Conservation (phyloP, 2,329 filamentous ascomycete species). For the Chaetomiaceae sp. region DNA sequence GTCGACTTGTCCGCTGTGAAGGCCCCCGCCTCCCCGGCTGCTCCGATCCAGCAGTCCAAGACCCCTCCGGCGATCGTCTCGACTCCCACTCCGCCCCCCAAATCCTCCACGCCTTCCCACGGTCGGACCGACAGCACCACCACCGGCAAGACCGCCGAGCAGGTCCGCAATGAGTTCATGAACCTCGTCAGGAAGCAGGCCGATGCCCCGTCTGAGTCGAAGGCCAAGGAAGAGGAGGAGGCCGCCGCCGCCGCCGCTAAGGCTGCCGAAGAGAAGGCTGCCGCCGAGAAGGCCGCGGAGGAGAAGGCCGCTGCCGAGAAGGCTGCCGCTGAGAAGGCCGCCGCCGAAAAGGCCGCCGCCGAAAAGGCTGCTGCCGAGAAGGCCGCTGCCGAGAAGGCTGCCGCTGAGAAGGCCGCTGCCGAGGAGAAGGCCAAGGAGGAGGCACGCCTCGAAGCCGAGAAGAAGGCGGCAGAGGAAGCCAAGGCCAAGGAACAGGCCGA, state of each 20-base stretch:
- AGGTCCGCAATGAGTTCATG: conserved; percentile 78
- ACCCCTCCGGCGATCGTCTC: conserved; percentile 68
- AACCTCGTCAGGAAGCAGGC: conserved; percentile 65
- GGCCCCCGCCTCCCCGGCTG: conserved; percentile 52
- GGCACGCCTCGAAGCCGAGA: conserved; percentile 14
- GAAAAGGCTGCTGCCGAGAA: conserved; percentile 32
- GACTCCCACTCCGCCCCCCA: conserved; percentile 74
- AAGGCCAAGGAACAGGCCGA: conserved; percentile 32
- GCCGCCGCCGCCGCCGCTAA: conserved; percentile 17
- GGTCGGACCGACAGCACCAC: conserved; percentile 64
- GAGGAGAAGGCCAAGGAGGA: conserved; percentile 24
- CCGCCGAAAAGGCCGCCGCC: conserved; percentile 27
- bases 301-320: conserved; percentile 30
- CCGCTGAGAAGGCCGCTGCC: conserved; percentile 28
- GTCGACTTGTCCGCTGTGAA: conserved; percentile 60
- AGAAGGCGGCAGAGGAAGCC: conserved; percentile 28
- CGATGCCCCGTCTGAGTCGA: conserved; percentile 29
- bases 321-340: conserved; percentile 23
- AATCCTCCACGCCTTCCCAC: conserved; percentile 64
- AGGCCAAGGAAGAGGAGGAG: conserved; percentile 17
- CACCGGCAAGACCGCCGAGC: conserved; percentile 67
- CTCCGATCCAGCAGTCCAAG: conserved; percentile 53
- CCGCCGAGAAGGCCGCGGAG: conserved; percentile 33
- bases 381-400: conserved; percentile 33
- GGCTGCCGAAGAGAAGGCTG: conserved; percentile 29